phyloP scores from a whole-genome alignment of 805 yeast species.

The Myxozyma sirexii region DNA sequence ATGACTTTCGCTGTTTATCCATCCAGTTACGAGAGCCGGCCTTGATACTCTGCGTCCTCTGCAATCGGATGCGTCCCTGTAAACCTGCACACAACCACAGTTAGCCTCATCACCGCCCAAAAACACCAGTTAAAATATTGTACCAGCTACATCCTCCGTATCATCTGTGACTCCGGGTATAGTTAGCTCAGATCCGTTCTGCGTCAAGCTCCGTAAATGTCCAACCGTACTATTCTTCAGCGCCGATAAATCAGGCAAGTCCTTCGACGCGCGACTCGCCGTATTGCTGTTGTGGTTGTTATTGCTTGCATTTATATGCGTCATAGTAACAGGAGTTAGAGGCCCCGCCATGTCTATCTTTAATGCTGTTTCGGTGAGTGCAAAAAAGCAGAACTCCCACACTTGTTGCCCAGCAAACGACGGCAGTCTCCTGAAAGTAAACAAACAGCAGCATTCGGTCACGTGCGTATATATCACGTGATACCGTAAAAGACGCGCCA shows the following conservation, averaged over 20 bases:
- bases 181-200: constrained; percentile 22
- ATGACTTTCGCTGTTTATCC: constrained; percentile 48
- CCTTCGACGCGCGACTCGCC: constrained; percentile 10
- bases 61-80: constrained; percentile 42
- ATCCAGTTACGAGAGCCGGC: constrained; percentile 39
- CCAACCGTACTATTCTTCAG: constrained; percentile 35
- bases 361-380: background rate
- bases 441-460: background rate
- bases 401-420: too few species aligned
- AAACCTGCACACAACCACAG: constrained; percentile 34
- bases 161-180: constrained; percentile 41
- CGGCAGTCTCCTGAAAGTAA: constrained; percentile 5
- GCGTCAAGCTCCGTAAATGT: constrained; percentile 37
- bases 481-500: too few species aligned
- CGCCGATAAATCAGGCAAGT: constrained; percentile 27
- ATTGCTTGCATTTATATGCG: constrained; percentile 21
- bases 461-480: background rate
- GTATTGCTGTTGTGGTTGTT: background rate
- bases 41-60: constrained; percentile 36
- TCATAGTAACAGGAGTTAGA: constrained; percentile 18
- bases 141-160: constrained; percentile 40
- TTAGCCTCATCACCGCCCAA: background rate
- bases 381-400: too few species aligned
- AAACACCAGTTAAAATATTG: background rate
- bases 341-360: constrained; percentile 25